Evolutionary conservation across 768 basidiomycete genomes (phyloP).

Genomic region (Serendipita sp.): DNA sequence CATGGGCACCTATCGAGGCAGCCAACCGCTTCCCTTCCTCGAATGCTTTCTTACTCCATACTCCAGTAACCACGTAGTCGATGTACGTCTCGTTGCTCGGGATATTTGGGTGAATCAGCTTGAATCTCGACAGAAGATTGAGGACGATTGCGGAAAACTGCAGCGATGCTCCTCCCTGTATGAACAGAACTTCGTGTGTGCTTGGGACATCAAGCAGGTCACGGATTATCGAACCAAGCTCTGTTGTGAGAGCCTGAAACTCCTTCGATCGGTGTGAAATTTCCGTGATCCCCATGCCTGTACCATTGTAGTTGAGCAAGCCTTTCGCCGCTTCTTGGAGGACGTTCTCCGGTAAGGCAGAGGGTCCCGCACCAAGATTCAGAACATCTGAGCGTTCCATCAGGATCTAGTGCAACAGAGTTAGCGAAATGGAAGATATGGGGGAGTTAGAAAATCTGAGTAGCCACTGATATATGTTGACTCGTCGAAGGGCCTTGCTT

Average conservation of each 20-base stretch:
- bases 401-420: background rate
- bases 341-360: slow-evolving; percentile 74
- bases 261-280: slow-evolving; percentile 90
- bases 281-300: slow-evolving; percentile 92
- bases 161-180: slow-evolving; percentile 83
- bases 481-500: background rate
- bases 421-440: background rate
- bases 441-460: background rate
- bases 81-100: slow-evolving; percentile 39
- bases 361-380: slow-evolving; percentile 94
- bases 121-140: slow-evolving; percentile 79
- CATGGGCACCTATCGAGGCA: slow-evolving; percentile 29
- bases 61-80: slow-evolving; percentile 88
- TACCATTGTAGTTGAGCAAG: slow-evolving; percentile 77
- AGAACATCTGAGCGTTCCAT: slow-evolving; percentile 36
- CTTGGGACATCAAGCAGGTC: slow-evolving; percentile 65
- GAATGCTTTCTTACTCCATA: slow-evolving; percentile 77
- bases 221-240: slow-evolving; percentile 52
- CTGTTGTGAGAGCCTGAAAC: slow-evolving; percentile 54
- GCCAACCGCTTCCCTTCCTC: slow-evolving; percentile 66
- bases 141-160: slow-evolving; percentile 88
- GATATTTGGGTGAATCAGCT: slow-evolving; percentile 51
- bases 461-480: background rate
- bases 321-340: slow-evolving; percentile 69
- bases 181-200: slow-evolving; percentile 77